Evolutionary conservation across 352 stramenopile species (phyloP).

Genomic region (Elongisporangium anandrum): DNA sequence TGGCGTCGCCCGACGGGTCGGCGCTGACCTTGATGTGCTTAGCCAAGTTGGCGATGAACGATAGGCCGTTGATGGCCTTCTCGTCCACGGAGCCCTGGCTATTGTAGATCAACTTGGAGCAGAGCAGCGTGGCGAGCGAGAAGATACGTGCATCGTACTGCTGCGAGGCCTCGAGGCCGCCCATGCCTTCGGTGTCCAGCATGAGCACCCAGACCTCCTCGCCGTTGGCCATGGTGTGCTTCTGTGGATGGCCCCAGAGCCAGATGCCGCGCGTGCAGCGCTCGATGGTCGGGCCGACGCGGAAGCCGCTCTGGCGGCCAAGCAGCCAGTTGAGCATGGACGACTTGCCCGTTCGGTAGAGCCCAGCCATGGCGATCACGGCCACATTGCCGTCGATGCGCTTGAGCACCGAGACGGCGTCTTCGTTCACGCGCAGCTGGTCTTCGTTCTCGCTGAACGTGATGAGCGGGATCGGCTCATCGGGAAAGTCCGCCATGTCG

Average conservation of each 20-base stretch:
- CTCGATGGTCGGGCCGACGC: slow-evolving; percentile 76
- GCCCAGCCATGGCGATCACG: slow-evolving; percentile 78
- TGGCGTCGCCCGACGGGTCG: slow-evolving; percentile 16
- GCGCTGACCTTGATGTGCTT: slow-evolving; percentile 81
- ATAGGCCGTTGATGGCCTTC: slow-evolving; percentile 78
- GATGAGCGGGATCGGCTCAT: slow-evolving; percentile 79
- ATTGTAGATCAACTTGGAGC: slow-evolving; percentile 88
- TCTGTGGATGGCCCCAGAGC: slow-evolving; percentile 75
- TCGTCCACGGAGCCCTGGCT: slow-evolving; percentile 82
- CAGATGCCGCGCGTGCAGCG: slow-evolving; percentile 85
- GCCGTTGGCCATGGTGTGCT: slow-evolving; percentile 52
- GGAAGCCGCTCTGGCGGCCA: slow-evolving; percentile 62
- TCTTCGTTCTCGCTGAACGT: slow-evolving; percentile 83
- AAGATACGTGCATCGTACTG: slow-evolving; percentile 88
- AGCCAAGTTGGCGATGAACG: slow-evolving; percentile 85
- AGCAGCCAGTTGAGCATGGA: slow-evolving; percentile 88
- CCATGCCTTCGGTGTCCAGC: slow-evolving; percentile 86
- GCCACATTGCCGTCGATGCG: slow-evolving; percentile 73
- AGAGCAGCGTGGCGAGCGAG: slow-evolving; percentile 78
- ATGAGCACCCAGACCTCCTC: slow-evolving; percentile 78
- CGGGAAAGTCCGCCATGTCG: slow-evolving; percentile 48
- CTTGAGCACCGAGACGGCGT: slow-evolving; percentile 59
- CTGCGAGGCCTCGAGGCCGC: slow-evolving; percentile 76
- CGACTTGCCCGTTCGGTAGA: slow-evolving; percentile 87
- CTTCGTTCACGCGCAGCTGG: slow-evolving; percentile 75